These are phyloP conservation scores for Salvia sclarea DNA, from an alignment of 305 asterid species.

Conservation along the genomic window DNA sequence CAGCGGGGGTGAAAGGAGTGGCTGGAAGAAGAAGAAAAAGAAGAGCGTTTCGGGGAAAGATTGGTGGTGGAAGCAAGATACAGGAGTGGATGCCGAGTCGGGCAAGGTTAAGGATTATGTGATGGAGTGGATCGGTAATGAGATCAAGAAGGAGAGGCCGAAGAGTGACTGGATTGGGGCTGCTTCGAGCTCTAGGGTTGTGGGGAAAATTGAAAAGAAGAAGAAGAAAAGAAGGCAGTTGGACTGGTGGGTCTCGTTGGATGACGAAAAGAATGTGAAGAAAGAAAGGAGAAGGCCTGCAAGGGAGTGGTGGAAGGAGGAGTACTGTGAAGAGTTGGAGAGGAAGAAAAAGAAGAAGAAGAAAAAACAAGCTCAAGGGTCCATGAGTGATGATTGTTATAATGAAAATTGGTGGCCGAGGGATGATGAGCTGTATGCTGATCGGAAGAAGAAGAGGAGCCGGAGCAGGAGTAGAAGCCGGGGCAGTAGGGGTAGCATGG, in stretches of 20 bases:
- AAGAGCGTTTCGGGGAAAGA: conserved; percentile 73
- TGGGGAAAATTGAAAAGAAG: conserved; percentile 56
- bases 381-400: conserved; percentile 54
- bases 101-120: conserved; percentile 85
- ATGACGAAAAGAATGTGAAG: conserved; percentile 69
- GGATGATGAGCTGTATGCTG: conserved; percentile 57
- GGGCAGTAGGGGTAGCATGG: conserved; percentile 76
- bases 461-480: conserved; percentile 51
- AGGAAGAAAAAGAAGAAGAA: conserved; percentile 83
- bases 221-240: conserved; percentile 59
- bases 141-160: conserved; percentile 91
- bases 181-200: conserved; percentile 47
- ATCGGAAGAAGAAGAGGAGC: conserved; percentile 57
- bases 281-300: conserved; percentile 91
- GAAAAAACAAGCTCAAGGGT: conserved; percentile 47
- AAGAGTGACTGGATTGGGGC: conserved; percentile 76
- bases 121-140: conserved; percentile 95
- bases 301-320: conserved; percentile 99
- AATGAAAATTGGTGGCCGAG: conserved; percentile 62
- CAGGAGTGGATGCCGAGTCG: conserved; percentile 50
- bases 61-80: conserved; percentile 99
- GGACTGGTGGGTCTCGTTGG: conserved; percentile 96
- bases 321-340: conserved; percentile 90
- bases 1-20: conserved; percentile 57
- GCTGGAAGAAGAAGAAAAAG: conserved; percentile 71